phyloP scores from a whole-genome alignment of 108 stramenopile genomes.

The Skeletonema costatum region DNA sequence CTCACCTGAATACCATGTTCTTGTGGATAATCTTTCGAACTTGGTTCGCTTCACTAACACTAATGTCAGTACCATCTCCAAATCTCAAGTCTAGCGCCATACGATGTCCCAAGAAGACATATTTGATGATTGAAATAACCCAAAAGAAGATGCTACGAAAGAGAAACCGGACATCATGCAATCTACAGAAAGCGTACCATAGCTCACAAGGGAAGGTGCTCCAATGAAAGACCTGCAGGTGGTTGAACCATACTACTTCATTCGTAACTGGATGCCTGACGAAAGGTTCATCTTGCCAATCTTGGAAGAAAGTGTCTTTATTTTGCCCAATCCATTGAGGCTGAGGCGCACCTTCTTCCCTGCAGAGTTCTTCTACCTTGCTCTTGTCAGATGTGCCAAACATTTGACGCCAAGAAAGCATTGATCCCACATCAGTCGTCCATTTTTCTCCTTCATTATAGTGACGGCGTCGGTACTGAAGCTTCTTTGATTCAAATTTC shows the following conservation, averaged over 20 bases:
- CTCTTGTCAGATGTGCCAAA: conserved; percentile 42
- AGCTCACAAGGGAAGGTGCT: conserved; percentile 48
- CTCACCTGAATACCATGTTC: conserved; percentile 43
- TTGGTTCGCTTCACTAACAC: conserved; percentile 33
- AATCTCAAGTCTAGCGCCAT: conserved; percentile 37
- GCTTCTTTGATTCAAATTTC: conserved; percentile 40
- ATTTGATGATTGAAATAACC: conserved; percentile 25
- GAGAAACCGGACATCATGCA: conserved; percentile 20
- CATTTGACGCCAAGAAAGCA: conserved; percentile 40
- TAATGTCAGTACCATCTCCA: conserved; percentile 49
- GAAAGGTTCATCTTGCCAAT: conserved; percentile 32
- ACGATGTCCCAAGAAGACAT: conserved; percentile 34
- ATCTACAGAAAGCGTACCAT: conserved; percentile 30
- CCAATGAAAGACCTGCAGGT: conserved; percentile 54
- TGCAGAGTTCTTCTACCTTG: conserved; percentile 27
- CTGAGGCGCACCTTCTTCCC: conserved; percentile 24
- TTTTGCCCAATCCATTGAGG: conserved; percentile 28
- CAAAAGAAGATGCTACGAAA: conserved; percentile 7
- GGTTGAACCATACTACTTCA: conserved; percentile 55
- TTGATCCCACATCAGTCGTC: conserved; percentile 29
- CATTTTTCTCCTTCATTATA: conserved; percentile 2
- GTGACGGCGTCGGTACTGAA: conserved; percentile 48
- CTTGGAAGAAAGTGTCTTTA: conserved; percentile 23
- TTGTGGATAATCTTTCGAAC: conserved; percentile 45
- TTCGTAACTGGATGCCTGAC: conserved; percentile 45